Base-by-base conservation (phyloP, 352 stramenopile genomes). In the Pythium grandisporangium region DNA sequence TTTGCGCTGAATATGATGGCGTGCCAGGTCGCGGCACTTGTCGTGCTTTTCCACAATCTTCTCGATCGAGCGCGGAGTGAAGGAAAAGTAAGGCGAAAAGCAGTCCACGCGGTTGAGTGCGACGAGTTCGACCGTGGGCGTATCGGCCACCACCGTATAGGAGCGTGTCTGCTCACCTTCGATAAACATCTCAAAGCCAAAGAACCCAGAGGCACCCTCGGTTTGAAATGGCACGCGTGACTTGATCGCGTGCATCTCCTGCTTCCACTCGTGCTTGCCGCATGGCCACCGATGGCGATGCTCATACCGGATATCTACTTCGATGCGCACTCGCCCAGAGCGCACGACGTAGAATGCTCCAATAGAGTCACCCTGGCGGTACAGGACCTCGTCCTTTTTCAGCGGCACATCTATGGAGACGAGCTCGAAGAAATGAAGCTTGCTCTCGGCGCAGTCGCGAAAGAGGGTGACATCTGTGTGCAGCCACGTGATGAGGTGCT, bases 381-480 rank as follows among this genome's bases (percentile, higher is more conserved):
- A 86, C 6, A 86, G 45, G 2, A 79, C 42, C 14, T 84, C 65
- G 27, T 63, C 70, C 32, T 67, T 62, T 32, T 80, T 70, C 1
- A 86, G 53, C 20, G 61, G 63, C 30, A 86, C 63, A 42, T 86
- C 70, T 34, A 86, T 74, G 14, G 73, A 84, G 32, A 84, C 73
- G 39, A 83, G 67, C 47, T 86, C 73, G 53, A 82, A 86, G 48
- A 80, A 86, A 40, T 81, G 70, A 19, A 86, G 59, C 22, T 86
- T 86, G 54, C 65, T 82, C 48, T 86, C 73, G 13, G 80, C 65
- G 20, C 71, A 86, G 47, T 84, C 73, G 5, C 73, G 70, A 50
- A 86, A 84, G 23, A 84, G 48, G 19, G 58, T 49, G 20, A 84
- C 70, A 36, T 86, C 73, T 0, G 65, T 76, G 51, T 83, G 73